These are phyloP conservation scores for Thuja plicata DNA, from an alignment of 83 land plant species.

Conservation along the genomic window DNA sequence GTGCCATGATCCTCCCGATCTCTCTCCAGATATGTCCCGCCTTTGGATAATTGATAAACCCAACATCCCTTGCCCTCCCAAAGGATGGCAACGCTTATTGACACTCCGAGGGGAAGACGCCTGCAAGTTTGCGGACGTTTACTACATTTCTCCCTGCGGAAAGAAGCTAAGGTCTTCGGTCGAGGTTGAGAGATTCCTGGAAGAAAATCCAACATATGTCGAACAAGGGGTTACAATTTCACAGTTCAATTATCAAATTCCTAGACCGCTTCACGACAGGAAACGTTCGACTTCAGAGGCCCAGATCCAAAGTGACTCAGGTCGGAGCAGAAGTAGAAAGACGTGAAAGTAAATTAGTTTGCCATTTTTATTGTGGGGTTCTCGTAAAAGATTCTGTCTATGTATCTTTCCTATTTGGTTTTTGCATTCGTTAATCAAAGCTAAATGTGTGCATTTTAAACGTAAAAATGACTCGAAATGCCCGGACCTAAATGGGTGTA, in stretches of 20 bases:
- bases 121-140: constrained; percentile 6
- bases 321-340: neutral
- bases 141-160: constrained; percentile 9
- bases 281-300: neutral
- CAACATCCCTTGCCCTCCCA: constrained; percentile 53
- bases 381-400: too few relatives aligned
- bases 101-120: neutral
- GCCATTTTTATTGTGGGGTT: too few relatives aligned
- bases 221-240: neutral
- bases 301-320: neutral
- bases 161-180: constrained; percentile 4
- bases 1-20: constrained; percentile 59
- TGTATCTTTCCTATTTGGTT: too few relatives aligned
- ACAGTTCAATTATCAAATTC: neutral
- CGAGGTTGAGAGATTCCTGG: constrained; percentile 7
- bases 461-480: neutral
- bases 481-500: neutral
- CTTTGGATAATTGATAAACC: constrained; percentile 67
- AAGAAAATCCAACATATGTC: neutral
- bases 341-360: neutral
- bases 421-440: neutral
- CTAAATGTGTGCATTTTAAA: neutral
- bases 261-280: neutral
- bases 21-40: constrained; percentile 42
- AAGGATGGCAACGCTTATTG: constrained; percentile 7